phyloP scores from a whole-genome alignment of 1,139 yeast genomes.

The Yamadazyma triangularis region DNA sequence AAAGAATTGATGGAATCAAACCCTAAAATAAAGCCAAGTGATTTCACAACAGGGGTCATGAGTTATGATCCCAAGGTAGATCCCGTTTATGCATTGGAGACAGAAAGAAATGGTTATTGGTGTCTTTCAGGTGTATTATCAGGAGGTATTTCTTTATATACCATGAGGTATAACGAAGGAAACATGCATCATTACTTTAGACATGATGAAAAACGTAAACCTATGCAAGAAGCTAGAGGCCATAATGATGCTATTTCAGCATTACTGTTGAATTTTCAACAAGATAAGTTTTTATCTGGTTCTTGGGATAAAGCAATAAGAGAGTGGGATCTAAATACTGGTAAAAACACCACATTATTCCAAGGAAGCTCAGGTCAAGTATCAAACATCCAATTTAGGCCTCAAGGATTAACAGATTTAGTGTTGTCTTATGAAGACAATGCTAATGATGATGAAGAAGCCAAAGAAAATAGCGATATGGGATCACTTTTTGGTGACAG shows the following conservation, averaged over 20 bases:
- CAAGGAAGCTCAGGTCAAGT: conserved; percentile 70
- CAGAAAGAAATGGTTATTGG: conserved; percentile 81
- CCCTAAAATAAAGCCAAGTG: conserved; percentile 42
- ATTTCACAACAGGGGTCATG: conserved; percentile 36
- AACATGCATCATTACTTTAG: conserved; percentile 69
- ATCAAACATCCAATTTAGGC: conserved; percentile 74
- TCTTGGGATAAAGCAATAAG: conserved; percentile 82
- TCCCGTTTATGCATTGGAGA: conserved; percentile 86
- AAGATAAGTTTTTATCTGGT: conserved; percentile 68
- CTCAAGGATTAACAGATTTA: conserved; percentile 52
- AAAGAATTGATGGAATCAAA: conserved; percentile 33
- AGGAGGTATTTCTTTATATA: conserved; percentile 86
- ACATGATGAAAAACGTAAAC: conserved; percentile 22
- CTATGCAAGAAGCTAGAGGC: conserved; percentile 17
- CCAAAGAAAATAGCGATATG: conserved; percentile 53
- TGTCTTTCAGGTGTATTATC: conserved; percentile 73
- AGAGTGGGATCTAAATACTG: conserved; percentile 85
- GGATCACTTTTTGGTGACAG: conserved; percentile 81
- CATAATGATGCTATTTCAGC: conserved; percentile 78
- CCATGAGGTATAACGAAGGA: conserved; percentile 84
- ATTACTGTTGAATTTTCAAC: conserved; percentile 56
- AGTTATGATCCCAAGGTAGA: conserved; percentile 65
- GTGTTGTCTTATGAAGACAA: conserved; percentile 15
- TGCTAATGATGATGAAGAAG: conserved; percentile 14
- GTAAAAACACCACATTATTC: conserved; percentile 48